phyloP scores from a whole-genome alignment of 75 land plant species.

The Pinus tabuliformis region DNA sequence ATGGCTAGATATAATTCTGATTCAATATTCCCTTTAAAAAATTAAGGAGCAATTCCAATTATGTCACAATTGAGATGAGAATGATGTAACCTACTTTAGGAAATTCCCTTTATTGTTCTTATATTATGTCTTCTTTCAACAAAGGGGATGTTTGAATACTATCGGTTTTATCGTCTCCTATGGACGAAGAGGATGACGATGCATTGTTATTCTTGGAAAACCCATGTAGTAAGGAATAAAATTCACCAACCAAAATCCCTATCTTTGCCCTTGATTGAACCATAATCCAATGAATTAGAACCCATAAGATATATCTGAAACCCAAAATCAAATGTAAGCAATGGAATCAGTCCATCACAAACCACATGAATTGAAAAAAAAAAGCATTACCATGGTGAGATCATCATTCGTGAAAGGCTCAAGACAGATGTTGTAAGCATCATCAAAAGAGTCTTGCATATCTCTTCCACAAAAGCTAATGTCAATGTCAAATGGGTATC shows the following conservation, averaged over 20 bases:
- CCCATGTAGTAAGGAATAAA: neutral
- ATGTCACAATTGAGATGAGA: no score
- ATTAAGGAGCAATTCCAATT: no score
- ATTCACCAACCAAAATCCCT: neutral
- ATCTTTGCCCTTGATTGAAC: neutral
- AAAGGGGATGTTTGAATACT: no score
- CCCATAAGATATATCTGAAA: neutral
- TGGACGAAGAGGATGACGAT: no score
- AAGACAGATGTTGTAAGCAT: conserved; percentile 92
- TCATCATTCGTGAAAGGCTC: conserved; percentile 53
- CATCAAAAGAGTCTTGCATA: conserved; percentile 39
- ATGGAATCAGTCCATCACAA: neutral
- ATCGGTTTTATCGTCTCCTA: no score
- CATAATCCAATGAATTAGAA: neutral
- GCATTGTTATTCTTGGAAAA: neutral
- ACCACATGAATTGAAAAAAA: neutral
- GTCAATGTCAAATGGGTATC: no score
- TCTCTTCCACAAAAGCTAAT: no score
- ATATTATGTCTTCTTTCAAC: no score
- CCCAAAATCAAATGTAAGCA: neutral
- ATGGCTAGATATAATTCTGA: no score
- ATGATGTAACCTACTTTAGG: no score
- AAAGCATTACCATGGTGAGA: conserved; percentile 23
- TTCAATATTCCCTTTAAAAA: no score
- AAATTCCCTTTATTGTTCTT: no score